Evolutionary conservation across 1,284 basidiomycete genomes (phyloP), one percentile per base, ranked within the genome.

Genomic region (Boletellus deceptivus): DNA sequence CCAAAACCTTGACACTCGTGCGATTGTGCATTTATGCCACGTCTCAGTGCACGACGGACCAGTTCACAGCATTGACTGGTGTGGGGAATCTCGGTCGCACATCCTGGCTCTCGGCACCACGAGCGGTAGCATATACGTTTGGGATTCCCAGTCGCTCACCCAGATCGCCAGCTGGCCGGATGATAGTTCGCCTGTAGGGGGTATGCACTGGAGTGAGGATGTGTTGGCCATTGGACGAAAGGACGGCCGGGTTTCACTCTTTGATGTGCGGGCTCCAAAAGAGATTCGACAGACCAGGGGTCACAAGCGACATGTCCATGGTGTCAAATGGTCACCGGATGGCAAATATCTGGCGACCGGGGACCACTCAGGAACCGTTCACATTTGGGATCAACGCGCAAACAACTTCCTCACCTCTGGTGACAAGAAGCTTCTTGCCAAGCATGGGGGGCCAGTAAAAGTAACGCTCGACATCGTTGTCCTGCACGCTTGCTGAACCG

Each of bases 361-460:
- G 5, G 75, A 78, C 52, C 67, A 74, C 14, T 58, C 63, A 5
- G 76, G 76, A 37, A 63, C 67, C 20, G 70, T 78, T 31, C 69
- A 73, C 25, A 54, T 79, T 16, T 79, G 76, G 77, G 77, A 78
- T 55, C 64, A 66, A 40, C 68, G 75, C 17, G 68, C 72, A 18
- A 52, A 59, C 38, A 70, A 68, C 52, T 55, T 63, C 39, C 55
- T 76, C 44, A 63, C 62, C 1, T 58, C 61, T 29, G 57, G 59
- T 37, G 65, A 71, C 50, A 66, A 65, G 48, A 66, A 67, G 54
- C 65, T 67, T 44, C 66, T 75, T 59, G 81, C 84, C 57, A 79
- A 80, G 57, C 83, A 83, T 55, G 58, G 63, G 0, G 77, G 73
- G 27, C 72, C 76, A 0, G 75, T 86, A 40, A 83, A 84, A 65